Base-by-base conservation (phyloP, 805 yeast genomes). In the Lipomyces starkeyi region DNA sequence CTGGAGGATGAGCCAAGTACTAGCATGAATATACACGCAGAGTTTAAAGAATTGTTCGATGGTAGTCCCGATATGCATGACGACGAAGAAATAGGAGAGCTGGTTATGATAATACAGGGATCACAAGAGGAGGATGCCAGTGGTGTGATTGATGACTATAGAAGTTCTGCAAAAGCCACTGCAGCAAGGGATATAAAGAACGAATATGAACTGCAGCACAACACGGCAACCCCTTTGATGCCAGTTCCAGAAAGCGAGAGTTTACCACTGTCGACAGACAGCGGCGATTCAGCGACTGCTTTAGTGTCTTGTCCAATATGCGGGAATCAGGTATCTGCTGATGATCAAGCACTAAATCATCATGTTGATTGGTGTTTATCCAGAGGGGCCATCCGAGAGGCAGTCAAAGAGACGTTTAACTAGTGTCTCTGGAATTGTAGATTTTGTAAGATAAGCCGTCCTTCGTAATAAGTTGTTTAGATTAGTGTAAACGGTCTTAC, bases 361-460 rank as follows among this genome's bases (percentile, higher is more conserved):
- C 76, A 74, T 58, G 64, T 74, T 34, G 76, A 74, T 61, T 64
- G 66, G 70, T 74, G 76, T 61, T 54, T 74, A 8, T 72, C 73
- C 8, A 63, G 74, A 20, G 65, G 57, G 11, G 71, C 74, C 13
- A 73, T 73, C 20, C 53, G 61, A 27, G 68, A 71, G 22, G 75
- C 72, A 3, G 65, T 70, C 2, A 59, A 57, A n/a, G 72, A 72
- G 27, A 43, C 72, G 7, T 66, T 35, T 63, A 13, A 27, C 13
- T 35, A 60, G 22, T 37, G 49, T n/a, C 3, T 43, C 49, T 17
- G 49, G 2, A 43, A 43, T 43, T 43, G 49, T 5, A 43, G 49
- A 43, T 43, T n/a, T 43, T 43, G 20, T 17, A 6, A 43, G 49
- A 43, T 43, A 43, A 43, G n/a, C 20, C 22, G 13, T 17, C 9